A percentile compares a stretch with the other conserved stretches of the same genome.
These are phyloP conservation scores for Withania somnifera DNA, from an alignment of 305 asterid species.

Conservation along the genomic window DNA sequence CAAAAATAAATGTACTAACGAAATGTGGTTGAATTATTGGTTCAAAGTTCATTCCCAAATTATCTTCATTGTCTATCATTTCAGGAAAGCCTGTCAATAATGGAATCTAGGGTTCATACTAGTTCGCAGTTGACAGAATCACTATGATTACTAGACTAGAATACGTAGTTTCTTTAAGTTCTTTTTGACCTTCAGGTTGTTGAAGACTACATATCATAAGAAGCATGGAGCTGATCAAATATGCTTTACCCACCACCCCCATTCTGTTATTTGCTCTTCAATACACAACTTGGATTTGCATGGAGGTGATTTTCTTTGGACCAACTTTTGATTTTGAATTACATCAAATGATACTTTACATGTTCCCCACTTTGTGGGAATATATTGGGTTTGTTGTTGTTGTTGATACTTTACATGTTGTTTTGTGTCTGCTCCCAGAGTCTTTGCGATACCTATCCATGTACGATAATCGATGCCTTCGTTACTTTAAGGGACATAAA, in stretches of 20 bases:
- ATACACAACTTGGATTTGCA: conserved; percentile 40
- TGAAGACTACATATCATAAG: conserved; percentile 83
- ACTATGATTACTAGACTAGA: neutral
- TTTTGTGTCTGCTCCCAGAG: conserved; percentile 34
- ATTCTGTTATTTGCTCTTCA: conserved; percentile 82
- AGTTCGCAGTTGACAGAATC: neutral
- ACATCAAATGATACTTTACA: conserved; percentile 14
- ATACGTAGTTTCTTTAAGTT: neutral
- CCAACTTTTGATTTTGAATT: conserved; percentile 2
- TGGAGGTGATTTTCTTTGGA: conserved; percentile 43
- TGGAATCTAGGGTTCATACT: neutral
- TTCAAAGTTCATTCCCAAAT: neutral
- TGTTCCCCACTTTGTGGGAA: no score
- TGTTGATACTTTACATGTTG: conserved; percentile 15
- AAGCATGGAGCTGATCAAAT: conserved; percentile 85
- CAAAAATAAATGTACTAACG: neutral
- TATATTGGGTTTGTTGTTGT: no score
- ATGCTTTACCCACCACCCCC: conserved; percentile 90
- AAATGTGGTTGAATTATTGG: neutral
- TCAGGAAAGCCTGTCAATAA: neutral
- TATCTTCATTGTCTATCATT: neutral
- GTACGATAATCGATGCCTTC: conserved; percentile 91
- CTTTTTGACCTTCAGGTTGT: conserved; percentile 39
- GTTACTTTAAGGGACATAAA: conserved; percentile 90
- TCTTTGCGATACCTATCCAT: conserved; percentile 72